Percentiles rank a stretch among this genome's conserved stretches.
These are phyloP conservation scores for Tuber magnatum DNA, from an alignment of 495 filamentous ascomycete genomes.

Conservation along the genomic window DNA sequence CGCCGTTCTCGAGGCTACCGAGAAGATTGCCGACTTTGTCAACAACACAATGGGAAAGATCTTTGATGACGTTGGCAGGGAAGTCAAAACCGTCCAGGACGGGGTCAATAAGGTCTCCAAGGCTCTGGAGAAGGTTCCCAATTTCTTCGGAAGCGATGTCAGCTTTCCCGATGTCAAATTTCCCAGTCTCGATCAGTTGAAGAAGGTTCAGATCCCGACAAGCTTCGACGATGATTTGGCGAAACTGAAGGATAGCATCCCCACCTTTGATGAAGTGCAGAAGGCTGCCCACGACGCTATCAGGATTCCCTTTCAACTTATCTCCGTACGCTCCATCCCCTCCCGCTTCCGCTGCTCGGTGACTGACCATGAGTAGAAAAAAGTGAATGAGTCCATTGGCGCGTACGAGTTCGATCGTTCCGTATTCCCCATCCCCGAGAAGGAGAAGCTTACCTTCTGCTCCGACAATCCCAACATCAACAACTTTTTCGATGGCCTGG, in stretches of 20 bases:
- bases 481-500: slow-evolving; percentile 72
- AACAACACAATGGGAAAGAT: slow-evolving; percentile 64
- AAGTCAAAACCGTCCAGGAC: slow-evolving; percentile 53
- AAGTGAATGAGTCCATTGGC: slow-evolving; percentile 59
- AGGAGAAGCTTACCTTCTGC: slow-evolving; percentile 79
- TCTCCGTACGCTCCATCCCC: slow-evolving; percentile 32
- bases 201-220: slow-evolving; percentile 59
- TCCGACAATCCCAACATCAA: slow-evolving; percentile 74
- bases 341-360: background rate
- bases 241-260: slow-evolving; percentile 66
- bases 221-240: slow-evolving; percentile 58
- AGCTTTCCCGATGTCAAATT: slow-evolving; percentile 53
- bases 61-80: slow-evolving; percentile 54
- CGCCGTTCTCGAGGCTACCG: slow-evolving; percentile 58
- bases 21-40: slow-evolving; percentile 63
- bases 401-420: slow-evolving; percentile 69
- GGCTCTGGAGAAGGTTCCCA: slow-evolving; percentile 40
- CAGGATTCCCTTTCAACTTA: slow-evolving; percentile 65
- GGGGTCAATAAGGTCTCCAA: slow-evolving; percentile 54
- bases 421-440: slow-evolving; percentile 70
- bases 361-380: slow-evolving; percentile 47
- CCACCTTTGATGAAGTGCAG: slow-evolving; percentile 72
- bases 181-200: slow-evolving; percentile 54
- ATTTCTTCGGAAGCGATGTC: slow-evolving; percentile 44
- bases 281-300: slow-evolving; percentile 68